A percentile compares a stretch with the other conserved stretches of the same genome.
Conservation (phyloP, 73 alveolate genomes). For the Stentor coeruleus region DNA sequence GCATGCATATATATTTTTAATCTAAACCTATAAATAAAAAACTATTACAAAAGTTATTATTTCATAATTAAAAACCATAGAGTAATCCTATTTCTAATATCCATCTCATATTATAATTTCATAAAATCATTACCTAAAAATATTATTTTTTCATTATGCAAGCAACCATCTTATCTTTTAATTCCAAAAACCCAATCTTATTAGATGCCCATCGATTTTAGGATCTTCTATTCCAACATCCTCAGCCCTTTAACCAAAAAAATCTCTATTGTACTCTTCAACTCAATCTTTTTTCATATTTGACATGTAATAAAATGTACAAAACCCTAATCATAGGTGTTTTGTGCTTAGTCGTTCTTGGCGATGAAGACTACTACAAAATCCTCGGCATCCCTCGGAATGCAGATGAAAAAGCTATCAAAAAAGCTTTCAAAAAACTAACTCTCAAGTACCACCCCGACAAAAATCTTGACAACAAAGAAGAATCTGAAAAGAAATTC, state of each 20-base stretch:
- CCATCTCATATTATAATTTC: too few species aligned
- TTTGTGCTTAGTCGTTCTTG: neutral
- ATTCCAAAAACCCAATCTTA: too few species aligned
- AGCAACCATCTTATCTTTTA: too few species aligned
- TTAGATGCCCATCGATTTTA: too few species aligned
- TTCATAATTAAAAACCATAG: too few species aligned
- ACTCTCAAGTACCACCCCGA: conserved; percentile 74
- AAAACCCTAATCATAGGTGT: neutral
- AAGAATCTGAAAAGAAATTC: conserved; percentile 74
- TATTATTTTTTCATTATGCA: too few species aligned
- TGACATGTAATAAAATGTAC: neutral
- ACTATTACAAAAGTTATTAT: too few species aligned
- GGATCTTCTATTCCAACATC: neutral
- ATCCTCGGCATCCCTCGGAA: conserved; percentile 64
- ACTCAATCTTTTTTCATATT: neutral
- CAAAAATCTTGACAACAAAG: conserved; percentile 61
- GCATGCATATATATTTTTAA: too few species aligned
- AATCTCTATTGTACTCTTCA: neutral
- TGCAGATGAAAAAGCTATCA: conserved; percentile 45
- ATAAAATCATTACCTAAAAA: too few species aligned
- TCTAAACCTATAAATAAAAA: too few species aligned
- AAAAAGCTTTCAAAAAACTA: conserved; percentile 57
- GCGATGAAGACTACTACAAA: conserved; percentile 61
- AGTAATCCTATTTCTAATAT: too few species aligned
- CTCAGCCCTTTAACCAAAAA: neutral